These are phyloP conservation scores for Marasmius fiardii DNA, from an alignment of 1,284 basidiomycete species.

Conservation along the genomic window DNA sequence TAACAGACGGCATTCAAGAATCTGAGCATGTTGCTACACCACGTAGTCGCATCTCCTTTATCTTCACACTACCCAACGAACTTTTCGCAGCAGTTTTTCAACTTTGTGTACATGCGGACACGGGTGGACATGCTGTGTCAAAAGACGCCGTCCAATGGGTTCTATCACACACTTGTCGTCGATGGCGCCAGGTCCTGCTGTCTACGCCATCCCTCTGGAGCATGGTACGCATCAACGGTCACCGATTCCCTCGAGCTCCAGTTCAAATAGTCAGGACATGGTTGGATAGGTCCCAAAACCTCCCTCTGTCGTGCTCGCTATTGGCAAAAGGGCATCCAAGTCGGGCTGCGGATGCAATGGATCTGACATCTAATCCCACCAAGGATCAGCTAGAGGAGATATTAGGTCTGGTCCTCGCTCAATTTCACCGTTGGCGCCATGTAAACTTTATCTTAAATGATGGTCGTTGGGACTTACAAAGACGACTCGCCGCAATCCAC, in stretches of 20 bases:
- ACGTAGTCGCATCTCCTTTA: neutral
- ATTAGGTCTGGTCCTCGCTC: too few species aligned
- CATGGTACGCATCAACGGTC: neutral
- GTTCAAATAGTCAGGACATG: neutral
- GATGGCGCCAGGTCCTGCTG: neutral
- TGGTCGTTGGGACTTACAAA: too few species aligned
- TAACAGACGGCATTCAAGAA: neutral
- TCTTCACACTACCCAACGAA: neutral
- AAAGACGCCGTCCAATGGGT: neutral
- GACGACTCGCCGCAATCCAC: too few species aligned
- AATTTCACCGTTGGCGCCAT: too few species aligned
- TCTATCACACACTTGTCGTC: neutral
- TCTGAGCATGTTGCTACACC: neutral
- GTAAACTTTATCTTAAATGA: too few species aligned
- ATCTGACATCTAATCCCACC: too few species aligned
- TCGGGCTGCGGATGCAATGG: too few species aligned
- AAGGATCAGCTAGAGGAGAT: too few species aligned
- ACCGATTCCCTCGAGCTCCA: neutral
- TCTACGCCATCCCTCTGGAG: neutral
- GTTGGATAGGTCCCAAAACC: neutral
- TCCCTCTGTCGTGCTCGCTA: neutral
- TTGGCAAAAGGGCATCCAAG: too few species aligned
- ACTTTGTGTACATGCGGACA: neutral
- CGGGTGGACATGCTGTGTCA: neutral
- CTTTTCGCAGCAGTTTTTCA: neutral